Evolutionary conservation across 495 filamentous ascomycete genomes (phyloP).

Genomic region (Penicillium soppii): DNA sequence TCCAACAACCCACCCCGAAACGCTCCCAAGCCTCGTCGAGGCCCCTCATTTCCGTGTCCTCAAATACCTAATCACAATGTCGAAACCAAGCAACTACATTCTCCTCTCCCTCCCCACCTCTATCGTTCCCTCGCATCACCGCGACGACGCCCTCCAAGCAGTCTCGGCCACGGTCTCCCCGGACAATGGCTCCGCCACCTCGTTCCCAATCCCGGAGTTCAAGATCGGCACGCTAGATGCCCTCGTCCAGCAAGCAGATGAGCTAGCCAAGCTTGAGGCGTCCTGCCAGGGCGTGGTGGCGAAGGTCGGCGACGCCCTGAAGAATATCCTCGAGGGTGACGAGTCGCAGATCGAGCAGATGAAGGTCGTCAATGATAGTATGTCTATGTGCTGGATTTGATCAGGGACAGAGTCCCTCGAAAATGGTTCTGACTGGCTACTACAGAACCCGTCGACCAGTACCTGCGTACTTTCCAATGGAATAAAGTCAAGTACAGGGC

Average conservation of each 20-base stretch:
- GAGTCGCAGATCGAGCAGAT: constrained; percentile 79
- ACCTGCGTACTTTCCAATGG: constrained; percentile 86
- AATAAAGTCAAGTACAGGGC: constrained; percentile 96
- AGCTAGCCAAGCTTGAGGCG: constrained; percentile 80
- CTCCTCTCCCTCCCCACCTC: constrained; percentile 74
- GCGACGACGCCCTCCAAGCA: constrained; percentile 76
- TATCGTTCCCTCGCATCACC: constrained; percentile 67
- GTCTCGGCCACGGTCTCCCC: constrained; percentile 67
- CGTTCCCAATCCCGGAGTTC: constrained; percentile 86
- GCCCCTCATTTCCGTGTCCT: constrained; percentile 9
- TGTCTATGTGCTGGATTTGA: constrained; percentile 26
- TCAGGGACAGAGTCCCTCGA: not conserved
- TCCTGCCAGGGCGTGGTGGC: constrained; percentile 78
- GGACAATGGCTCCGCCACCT: constrained; percentile 73
- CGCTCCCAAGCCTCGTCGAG: constrained; percentile 15
- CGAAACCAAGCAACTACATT: constrained; percentile 62
- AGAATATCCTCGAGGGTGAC: constrained; percentile 75
- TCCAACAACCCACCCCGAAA: constrained; percentile 6
- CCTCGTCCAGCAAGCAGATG: constrained; percentile 95
- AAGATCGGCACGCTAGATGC: constrained; percentile 97
- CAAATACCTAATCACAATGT: constrained; percentile 43
- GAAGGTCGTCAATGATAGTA: constrained; percentile 96
- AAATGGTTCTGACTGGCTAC: constrained; percentile 8
- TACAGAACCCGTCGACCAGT: constrained; percentile 88
- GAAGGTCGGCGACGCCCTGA: constrained; percentile 86